Percentiles rank a stretch among this genome's conserved stretches.
These are phyloP conservation scores for Gastrodia elata DNA, from an alignment of 106 monocot genomes.

Conservation along the genomic window DNA sequence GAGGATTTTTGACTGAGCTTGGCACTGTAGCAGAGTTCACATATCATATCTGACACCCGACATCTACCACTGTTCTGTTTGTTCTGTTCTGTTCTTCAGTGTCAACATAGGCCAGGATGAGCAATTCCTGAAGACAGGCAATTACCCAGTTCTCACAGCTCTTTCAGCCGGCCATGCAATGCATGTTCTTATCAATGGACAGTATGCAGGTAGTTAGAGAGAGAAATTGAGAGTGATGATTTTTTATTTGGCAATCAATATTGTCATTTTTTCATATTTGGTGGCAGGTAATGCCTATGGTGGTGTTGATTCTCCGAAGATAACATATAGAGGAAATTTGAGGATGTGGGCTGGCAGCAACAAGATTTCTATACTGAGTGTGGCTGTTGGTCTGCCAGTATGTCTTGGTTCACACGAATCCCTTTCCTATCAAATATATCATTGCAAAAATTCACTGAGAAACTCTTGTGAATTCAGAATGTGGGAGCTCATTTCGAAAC, in stretches of 20 bases:
- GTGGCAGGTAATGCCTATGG: constrained; percentile 75
- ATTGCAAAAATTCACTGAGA: not conserved
- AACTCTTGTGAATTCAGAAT: constrained; percentile 21
- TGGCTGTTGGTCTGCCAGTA: constrained; percentile 77
- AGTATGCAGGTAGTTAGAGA: constrained; percentile 26
- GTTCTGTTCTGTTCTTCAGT: constrained; percentile 21
- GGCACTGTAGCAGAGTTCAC: too few species aligned
- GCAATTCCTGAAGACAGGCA: constrained; percentile 42
- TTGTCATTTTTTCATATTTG: not conserved
- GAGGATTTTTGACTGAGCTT: too few species aligned
- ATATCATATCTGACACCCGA: not conserved
- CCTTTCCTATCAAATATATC: not conserved
- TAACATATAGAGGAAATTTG: constrained; percentile 63
- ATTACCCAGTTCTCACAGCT: constrained; percentile 37
- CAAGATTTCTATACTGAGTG: constrained; percentile 79
- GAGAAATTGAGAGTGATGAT: not conserved
- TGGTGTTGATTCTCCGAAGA: constrained; percentile 55
- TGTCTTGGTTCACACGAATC: constrained; percentile 15
- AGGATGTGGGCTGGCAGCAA: constrained; percentile 86
- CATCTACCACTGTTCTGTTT: not conserved
- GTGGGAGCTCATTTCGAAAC: constrained; percentile 56
- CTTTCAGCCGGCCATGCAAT: constrained; percentile 64
- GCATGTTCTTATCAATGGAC: constrained; percentile 65
- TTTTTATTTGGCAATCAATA: not conserved
- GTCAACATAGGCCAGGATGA: constrained; percentile 52